phyloP scores from a whole-genome alignment of 352 stramenopile genomes.

The Stephanocyclus meneghinianus region DNA sequence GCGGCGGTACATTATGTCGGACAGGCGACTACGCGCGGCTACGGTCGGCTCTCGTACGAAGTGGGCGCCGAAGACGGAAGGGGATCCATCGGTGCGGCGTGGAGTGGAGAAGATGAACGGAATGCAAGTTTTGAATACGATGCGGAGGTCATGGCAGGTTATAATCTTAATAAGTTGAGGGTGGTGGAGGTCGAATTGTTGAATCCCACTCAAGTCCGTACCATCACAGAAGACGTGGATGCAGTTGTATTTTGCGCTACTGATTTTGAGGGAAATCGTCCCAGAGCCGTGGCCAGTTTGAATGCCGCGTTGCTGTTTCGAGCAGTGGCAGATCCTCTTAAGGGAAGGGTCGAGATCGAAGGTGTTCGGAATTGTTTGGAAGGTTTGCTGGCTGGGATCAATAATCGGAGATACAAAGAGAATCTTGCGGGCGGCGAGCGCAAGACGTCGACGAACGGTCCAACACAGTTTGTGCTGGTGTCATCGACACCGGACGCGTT shows the following conservation, averaged over 20 bases:
- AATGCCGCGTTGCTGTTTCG: conserved; percentile 80
- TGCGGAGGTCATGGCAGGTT: conserved; percentile 63
- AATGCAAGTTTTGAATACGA: conserved; percentile 68
- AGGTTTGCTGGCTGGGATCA: conserved; percentile 35
- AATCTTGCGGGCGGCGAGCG: not conserved
- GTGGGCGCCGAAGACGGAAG: conserved; percentile 80
- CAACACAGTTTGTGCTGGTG: conserved; percentile 70
- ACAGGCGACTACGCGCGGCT: conserved; percentile 61
- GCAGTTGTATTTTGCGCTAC: conserved; percentile 76
- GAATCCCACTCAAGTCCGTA: conserved; percentile 71
- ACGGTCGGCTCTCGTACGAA: conserved; percentile 77
- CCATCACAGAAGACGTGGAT: conserved; percentile 72
- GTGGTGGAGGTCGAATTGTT: conserved; percentile 79
- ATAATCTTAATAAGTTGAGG: conserved; percentile 78
- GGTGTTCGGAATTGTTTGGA: conserved; percentile 77
- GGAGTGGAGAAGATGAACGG: conserved; percentile 58
- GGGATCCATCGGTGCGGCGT: conserved; percentile 67
- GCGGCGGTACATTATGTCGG: conserved; percentile 74
- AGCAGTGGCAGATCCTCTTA: conserved; percentile 65
- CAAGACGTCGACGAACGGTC: conserved; percentile 1
- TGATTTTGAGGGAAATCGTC: conserved; percentile 79
- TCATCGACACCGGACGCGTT: conserved; percentile 64
- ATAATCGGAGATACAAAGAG: conserved; percentile 42
- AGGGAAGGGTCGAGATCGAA: conserved; percentile 79
- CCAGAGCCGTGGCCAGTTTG: conserved; percentile 60